These are phyloP conservation scores for Aplosporella prunicola DNA, from an alignment of 2,329 filamentous ascomycete genomes.

Conservation along the genomic window DNA sequence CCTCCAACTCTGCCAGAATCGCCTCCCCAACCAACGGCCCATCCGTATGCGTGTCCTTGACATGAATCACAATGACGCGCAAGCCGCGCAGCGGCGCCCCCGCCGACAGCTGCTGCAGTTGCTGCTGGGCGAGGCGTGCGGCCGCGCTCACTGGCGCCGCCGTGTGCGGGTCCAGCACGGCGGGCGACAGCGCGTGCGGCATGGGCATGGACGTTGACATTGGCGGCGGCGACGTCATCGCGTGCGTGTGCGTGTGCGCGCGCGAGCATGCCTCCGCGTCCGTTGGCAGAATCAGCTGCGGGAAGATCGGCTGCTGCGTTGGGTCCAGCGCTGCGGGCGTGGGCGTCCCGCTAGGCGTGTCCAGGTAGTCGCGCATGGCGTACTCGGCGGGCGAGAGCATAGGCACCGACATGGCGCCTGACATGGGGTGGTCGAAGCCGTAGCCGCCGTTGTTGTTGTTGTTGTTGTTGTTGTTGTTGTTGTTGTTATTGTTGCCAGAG, in stretches of 20 bases:
- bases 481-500: background rate
- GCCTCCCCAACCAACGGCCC: slow-evolving; percentile 53
- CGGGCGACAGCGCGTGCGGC: too few relatives aligned
- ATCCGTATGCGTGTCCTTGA: slow-evolving; percentile 78
- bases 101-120: background rate
- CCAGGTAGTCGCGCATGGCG: slow-evolving; percentile 4
- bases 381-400: slow-evolving; percentile 3
- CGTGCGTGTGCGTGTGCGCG: too few relatives aligned
- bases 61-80: slow-evolving; percentile 79
- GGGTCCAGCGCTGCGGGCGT: slow-evolving; percentile 3
- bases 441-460: background rate
- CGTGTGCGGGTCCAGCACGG: too few relatives aligned
- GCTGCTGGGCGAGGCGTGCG: too few relatives aligned
- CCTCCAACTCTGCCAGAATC: slow-evolving; percentile 61
- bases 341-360: slow-evolving; percentile 4
- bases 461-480: slow-evolving; percentile 3
- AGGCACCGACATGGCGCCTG: slow-evolving; percentile 1
- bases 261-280: too few relatives aligned
- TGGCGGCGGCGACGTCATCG: too few relatives aligned
- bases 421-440: background rate
- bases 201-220: too few relatives aligned
- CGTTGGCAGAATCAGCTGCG: too few relatives aligned
- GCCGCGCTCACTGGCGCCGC: too few relatives aligned
- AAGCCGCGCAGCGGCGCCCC: slow-evolving; percentile 59
- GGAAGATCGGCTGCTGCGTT: too few relatives aligned